phyloP scores from a whole-genome alignment of 305 asterid genomes.

The Stenogyne calaminthoides region DNA sequence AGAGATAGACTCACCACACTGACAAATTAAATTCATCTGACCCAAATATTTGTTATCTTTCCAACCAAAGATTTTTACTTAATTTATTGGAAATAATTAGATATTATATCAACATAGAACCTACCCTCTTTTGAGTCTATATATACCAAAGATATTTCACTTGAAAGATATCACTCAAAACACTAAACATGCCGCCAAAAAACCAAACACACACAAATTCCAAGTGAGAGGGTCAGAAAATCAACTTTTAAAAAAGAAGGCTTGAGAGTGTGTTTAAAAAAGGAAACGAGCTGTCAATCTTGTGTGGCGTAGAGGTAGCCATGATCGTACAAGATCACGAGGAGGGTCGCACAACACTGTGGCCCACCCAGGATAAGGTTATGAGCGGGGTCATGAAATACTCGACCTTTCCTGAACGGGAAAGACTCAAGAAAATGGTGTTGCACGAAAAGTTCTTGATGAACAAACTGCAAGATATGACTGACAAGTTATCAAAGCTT shows the following conservation, averaged over 20 bases:
- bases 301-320: conserved; percentile 37
- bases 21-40: conserved; percentile 18
- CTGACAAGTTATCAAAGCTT: conserved; percentile 22
- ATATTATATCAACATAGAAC: conserved; percentile 10
- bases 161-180: conserved; percentile 20
- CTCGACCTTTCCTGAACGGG: conserved; percentile 30
- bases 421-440: conserved; percentile 42
- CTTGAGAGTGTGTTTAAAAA: conserved; percentile 38
- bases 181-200: conserved; percentile 34
- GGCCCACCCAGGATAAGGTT: conserved; percentile 41
- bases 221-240: conserved; percentile 35
- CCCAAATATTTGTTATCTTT: neutral
- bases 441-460: conserved; percentile 40
- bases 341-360: conserved; percentile 30
- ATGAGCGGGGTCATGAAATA: conserved; percentile 36
- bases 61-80: neutral
- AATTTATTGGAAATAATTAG: conserved; percentile 7
- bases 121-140: conserved; percentile 22
- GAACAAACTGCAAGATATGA: conserved; percentile 30
- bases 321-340: conserved; percentile 33
- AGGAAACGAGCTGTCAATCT: conserved; percentile 39
- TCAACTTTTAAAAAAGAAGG: conserved; percentile 40
- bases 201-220: conserved; percentile 34
- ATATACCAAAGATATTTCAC: conserved; percentile 26
- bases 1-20: conserved; percentile 14